Evolutionary conservation across 2,329 filamentous ascomycete species (phyloP), one percentile per base, ranked within the genome.

Genomic region (Neonectria punicea): DNA sequence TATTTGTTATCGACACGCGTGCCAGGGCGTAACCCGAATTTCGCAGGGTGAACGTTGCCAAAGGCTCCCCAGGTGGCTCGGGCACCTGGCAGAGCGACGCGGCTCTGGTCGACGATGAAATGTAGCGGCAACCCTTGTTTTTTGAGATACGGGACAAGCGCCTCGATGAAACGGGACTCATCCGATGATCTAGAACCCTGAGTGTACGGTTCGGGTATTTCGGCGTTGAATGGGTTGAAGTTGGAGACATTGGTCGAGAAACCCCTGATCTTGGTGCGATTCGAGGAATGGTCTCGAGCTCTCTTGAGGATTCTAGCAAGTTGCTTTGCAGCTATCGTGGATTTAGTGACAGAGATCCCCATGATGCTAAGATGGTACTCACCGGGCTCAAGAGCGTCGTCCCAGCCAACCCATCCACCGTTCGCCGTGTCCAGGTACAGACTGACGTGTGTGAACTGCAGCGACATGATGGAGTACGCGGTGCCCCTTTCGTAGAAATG

Each of bases 101-200:
- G 61, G 20, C 61, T 43, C 55, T 63, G 61, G 43, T 63, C 61
- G 36, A 63, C 61, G 16, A 63, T 63, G 50, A 63, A 63, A 5
- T 34, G 61, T 16, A 54, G 34, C 7, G 61, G 61, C 3, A 63
- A 34, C 8, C 50, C 44, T 4, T 50, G 55, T n/a, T 36, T 49
- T 20, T 51, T n/a, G 9, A 63, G 44, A 14, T 59, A 36, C 2
- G 50, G 50, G 16, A 39, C 55, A 20, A 63, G 50, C 14, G 50
- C 25, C 1, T 30, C 22, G 11, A 63, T 63, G 50, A 59, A 63
- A 28, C 50, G 61, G 32, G 61, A 58, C 25, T 63, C 61, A 25
- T 59, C 61, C 55, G 55, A 63, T 2, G 61, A 63, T 7, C 22
- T 25, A 4, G 56, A 59, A 13, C 32, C 34, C 25, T 44, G 9